Base-by-base conservation (phyloP, 345 rosid genomes). In the Sonneratia caseolaris region DNA sequence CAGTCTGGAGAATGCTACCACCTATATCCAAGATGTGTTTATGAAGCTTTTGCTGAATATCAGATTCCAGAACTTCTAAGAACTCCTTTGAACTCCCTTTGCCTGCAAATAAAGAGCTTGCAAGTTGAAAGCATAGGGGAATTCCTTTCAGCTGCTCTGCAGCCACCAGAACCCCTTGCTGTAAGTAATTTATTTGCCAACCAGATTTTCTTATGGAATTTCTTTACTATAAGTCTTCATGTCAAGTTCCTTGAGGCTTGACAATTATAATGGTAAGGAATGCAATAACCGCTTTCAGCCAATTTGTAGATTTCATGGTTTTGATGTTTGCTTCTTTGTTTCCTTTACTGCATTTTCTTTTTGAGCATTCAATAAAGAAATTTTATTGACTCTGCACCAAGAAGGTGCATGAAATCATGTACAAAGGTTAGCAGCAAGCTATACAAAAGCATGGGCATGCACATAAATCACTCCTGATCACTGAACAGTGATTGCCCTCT, bases 1-100 rank as follows among this genome's bases (percentile, higher is more conserved):
- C 91, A 86, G 80, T 88, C 97, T 43, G 98, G 99, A 3, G 96
- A 89, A 82, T 92, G 99, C 77, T 95, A 90, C 80, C 99, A 95
- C 77, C 80, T 95, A 3, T 95, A 95, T 72, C 99, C 99, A 24
- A 82, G 81, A 77, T 90, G 97, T 67, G 92, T 90, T 68, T 95
- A 89, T 81, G 98, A 90, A 56, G 97, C 99, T 74, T 95, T 95
- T 81, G 81, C 97, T 43, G 97, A 95, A 73, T 92, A 92, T 86
- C 98, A 95, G 82, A 98, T 95, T 80, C 99, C 98, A 12, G 99
- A 95, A 74, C 98, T 95, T 79, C 76, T 95, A 86, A 87, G 99
- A 81, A 95, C 98, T 85, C 99, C 99, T 49, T 80, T 95, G 76
- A 92, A 95, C 81, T 95, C 99, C 79, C 99, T 95, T 71, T 95